Evolutionary conservation across 768 basidiomycete genomes (phyloP).

Genomic region (Lyophyllum semitale): DNA sequence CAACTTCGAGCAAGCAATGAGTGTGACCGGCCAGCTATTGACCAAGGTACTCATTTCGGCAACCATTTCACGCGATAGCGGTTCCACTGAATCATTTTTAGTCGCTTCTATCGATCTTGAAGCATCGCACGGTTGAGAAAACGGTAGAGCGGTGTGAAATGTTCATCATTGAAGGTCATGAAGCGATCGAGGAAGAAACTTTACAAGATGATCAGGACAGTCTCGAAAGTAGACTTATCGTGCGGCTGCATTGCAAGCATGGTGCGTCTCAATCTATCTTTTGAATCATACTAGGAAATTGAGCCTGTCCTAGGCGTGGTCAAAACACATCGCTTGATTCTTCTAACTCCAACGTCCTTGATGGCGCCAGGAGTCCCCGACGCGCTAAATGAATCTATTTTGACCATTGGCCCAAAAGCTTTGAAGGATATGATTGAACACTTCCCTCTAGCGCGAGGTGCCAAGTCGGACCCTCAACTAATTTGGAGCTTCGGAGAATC

Average conservation of each 20-base stretch:
- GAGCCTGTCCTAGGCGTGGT: constrained; percentile 56
- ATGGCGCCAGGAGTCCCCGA: constrained; percentile 71
- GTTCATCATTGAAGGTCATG: constrained; percentile 57
- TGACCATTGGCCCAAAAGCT: constrained; percentile 73
- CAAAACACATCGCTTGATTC: constrained; percentile 76
- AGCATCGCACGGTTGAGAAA: constrained; percentile 74
- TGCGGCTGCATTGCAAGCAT: constrained; percentile 82
- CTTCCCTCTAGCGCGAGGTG: constrained; percentile 65
- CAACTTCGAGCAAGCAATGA: constrained; percentile 37
- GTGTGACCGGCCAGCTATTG: constrained; percentile 65
- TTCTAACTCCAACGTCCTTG: constrained; percentile 58
- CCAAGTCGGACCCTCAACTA: constrained; percentile 74
- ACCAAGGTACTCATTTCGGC: constrained; percentile 52
- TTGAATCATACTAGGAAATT: background rate
- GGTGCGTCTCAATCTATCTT: constrained; percentile 45
- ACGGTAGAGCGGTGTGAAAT: constrained; percentile 77
- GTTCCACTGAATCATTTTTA: constrained; percentile 18
- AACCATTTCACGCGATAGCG: background rate
- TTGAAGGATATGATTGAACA: constrained; percentile 82
- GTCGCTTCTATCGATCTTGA: constrained; percentile 75
- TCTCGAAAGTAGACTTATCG: constrained; percentile 69
- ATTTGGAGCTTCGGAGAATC: constrained; percentile 76
- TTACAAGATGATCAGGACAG: constrained; percentile 54
- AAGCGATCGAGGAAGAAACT: constrained; percentile 30
- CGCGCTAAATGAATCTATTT: constrained; percentile 54